Percentiles rank a stretch among this genome's conserved stretches.
These are phyloP conservation scores for Lasiodiplodia sp. DNA, from an alignment of 2,329 filamentous ascomycete genomes.

Conservation along the genomic window DNA sequence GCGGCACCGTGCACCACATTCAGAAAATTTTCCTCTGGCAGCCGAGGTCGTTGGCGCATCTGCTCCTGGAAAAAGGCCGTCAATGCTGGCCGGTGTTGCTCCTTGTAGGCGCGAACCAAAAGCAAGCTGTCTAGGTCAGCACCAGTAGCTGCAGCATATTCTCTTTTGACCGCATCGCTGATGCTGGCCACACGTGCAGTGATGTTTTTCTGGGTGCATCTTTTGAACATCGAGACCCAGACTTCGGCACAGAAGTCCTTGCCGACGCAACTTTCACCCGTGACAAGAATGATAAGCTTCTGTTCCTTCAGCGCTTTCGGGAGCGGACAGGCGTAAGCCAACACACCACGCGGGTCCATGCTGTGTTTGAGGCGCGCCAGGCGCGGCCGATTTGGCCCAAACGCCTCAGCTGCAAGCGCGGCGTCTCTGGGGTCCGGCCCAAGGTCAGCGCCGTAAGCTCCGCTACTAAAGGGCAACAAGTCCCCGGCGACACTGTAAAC, in stretches of 20 bases:
- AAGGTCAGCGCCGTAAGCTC: slow-evolving; percentile 68
- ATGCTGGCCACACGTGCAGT: slow-evolving; percentile 60
- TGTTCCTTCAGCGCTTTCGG: slow-evolving; percentile 45
- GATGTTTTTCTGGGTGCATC: slow-evolving; percentile 36
- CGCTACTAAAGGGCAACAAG: slow-evolving; percentile 59
- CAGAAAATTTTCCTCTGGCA: slow-evolving; percentile 62
- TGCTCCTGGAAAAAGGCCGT: slow-evolving; percentile 61
- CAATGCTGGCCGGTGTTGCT: slow-evolving; percentile 63
- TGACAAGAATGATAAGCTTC: slow-evolving; percentile 65
- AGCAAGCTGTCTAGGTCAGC: slow-evolving; percentile 59
- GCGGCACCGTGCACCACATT: slow-evolving; percentile 51
- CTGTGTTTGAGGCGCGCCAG: slow-evolving; percentile 60
- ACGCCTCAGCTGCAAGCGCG: slow-evolving; percentile 60
- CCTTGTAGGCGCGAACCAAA: slow-evolving; percentile 66
- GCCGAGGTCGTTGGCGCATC: slow-evolving; percentile 50
- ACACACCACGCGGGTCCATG: slow-evolving; percentile 59
- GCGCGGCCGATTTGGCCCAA: slow-evolving; percentile 62
- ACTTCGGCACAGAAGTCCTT: slow-evolving; percentile 67
- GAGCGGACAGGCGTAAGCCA: slow-evolving; percentile 65
- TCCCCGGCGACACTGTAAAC: slow-evolving; percentile 61
- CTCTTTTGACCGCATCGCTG: slow-evolving; percentile 64
- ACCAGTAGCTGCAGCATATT: slow-evolving; percentile 61
- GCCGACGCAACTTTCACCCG: slow-evolving; percentile 61
- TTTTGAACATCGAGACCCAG: slow-evolving; percentile 57
- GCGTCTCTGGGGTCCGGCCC: slow-evolving; percentile 68